Base-by-base conservation (phyloP, 495 filamentous ascomycete genomes). In the Polyplosphaeria fusca region DNA sequence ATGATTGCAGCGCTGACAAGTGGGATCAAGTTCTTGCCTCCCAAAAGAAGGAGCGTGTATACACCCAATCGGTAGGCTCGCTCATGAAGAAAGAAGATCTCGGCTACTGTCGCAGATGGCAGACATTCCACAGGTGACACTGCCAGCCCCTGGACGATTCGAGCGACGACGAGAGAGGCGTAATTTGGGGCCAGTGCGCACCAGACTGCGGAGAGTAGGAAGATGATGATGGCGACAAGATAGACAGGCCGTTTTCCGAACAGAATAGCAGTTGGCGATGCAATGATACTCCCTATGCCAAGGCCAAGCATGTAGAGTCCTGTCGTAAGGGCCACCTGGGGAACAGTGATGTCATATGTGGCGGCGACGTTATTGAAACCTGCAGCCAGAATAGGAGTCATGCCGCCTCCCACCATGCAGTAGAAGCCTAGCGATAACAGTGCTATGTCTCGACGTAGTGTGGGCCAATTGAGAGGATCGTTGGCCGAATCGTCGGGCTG, bases 61-160 rank as follows among this genome's bases (percentile, higher is more conserved):
- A 96, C 90, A n/a, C 93, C 93, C 28, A 98, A 82, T 7, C 93
- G 86, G 66, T 91, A 97, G 1, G 93, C 93, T 38, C 92, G 78
- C 72, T 97, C 93, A 59, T 97, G 93, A 16, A 97, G 75, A 67
- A 95, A 96, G 74, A 89, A 98, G 58, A 97, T 96, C 70, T 98
- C 93, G 5, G 91, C 91, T 58, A 97, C 90, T 0, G 91, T 95
- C 12, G 93, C 93, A 2, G 90, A 95, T 0, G 93, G 93, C 44
- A 98, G 79, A 64, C 89, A 92, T 70, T 98, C 93, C n/a, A 94
- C 89, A 0, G 91, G 89, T 51, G 85, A 89, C 37, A 96, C 87
- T 0, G 90, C 86, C 32, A 96, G 76, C 11, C 93, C 93, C 70
- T 90, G 87, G 52, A 96, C 81, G 41, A 98, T 82, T 28, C 93